Evolutionary conservation across 2,329 filamentous ascomycete species (phyloP).

Genomic region (Dactylellina cionopaga): DNA sequence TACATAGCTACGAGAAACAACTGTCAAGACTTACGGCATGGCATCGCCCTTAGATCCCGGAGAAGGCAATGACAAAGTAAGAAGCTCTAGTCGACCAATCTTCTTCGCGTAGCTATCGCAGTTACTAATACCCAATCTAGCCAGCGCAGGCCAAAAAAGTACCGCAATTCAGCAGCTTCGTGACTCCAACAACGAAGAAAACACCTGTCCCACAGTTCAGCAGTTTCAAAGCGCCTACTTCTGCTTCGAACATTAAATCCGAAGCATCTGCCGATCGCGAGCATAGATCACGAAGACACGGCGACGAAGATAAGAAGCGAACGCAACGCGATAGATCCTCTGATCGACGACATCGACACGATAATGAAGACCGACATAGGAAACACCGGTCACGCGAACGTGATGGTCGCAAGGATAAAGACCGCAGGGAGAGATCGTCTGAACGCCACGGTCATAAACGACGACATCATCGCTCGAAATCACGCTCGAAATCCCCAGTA

Average conservation of each 20-base stretch:
- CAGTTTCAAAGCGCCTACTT: conserved; percentile 36
- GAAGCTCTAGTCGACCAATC: not conserved
- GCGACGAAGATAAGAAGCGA: conserved; percentile 19
- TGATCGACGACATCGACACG: conserved; percentile 39
- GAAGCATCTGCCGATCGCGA: conserved; percentile 10
- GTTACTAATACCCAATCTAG: conserved; percentile 4
- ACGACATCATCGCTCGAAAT: conserved; percentile 19
- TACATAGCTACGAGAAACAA: not conserved
- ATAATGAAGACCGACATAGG: conserved; percentile 25
- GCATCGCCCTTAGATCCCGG: conserved; percentile 21
- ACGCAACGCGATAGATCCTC: conserved; percentile 36
- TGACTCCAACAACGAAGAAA: not conserved
- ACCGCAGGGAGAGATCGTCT: conserved; percentile 27
- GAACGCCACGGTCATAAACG: conserved; percentile 6
- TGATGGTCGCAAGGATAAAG: conserved; percentile 26
- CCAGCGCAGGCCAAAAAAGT: conserved; percentile 11
- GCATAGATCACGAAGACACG: conserved; percentile 9
- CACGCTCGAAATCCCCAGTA: conserved; percentile 14
- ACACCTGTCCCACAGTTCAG: conserved; percentile 31
- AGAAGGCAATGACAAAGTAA: conserved; percentile 15
- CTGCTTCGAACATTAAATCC: not conserved
- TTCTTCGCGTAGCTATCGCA: not conserved
- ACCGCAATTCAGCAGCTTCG: conserved; percentile 48
- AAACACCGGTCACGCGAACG: conserved; percentile 41
- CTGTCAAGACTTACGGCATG: conserved; percentile 1